Base-by-base conservation (phyloP, 2,329 filamentous ascomycete genomes). In the Aspergillus cejpii region DNA sequence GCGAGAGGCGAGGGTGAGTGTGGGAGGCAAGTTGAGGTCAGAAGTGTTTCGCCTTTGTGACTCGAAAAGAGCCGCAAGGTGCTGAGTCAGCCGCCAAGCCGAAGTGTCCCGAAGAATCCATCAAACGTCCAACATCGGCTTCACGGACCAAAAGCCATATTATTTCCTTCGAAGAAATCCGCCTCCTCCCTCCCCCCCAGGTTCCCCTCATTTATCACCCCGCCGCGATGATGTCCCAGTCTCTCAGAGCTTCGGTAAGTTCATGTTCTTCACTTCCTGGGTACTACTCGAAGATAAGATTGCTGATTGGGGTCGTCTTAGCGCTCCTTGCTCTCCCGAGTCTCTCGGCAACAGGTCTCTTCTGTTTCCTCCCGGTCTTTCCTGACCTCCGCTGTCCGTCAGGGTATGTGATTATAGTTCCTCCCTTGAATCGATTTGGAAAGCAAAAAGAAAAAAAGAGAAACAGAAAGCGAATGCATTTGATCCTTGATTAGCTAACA, bases 321-420 rank as follows among this genome's bases (percentile, higher is more conserved):
- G 80, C 76, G 78, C 72, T 78, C 78, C 67, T 68, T 78, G 64
- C 67, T 82, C 65, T 73, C 73, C 69, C 78, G 79, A 70, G 73
- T 76, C 62, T 73, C 74, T 68, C 75, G 76, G 64, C 77, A 76
- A 64, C 76, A 77, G 64, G 70, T 70, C 66, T 66, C 69, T 65
- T 66, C 69, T 66, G 64, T 75, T 58, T 69, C 75, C 63, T 77
- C 77, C 68, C 78, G 81, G 65, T 79, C 77, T 65, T 81, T 83
- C 71, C 74, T 82, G 70, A 76, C 76, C 55, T 77, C 80, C 54
- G 74, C 76, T 58, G 70, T 77, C 63, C 76, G 79, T 66, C 75
- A 78, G 75, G 79, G 80, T 82, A 75, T 64, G 67, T 70, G 59
- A 62, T 52, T 51, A 49, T 42, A 7, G 23, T 37, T 33, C 37